Conservation (phyloP, 805 yeast genomes). For the Schizosaccharomyces osmophilus region DNA sequence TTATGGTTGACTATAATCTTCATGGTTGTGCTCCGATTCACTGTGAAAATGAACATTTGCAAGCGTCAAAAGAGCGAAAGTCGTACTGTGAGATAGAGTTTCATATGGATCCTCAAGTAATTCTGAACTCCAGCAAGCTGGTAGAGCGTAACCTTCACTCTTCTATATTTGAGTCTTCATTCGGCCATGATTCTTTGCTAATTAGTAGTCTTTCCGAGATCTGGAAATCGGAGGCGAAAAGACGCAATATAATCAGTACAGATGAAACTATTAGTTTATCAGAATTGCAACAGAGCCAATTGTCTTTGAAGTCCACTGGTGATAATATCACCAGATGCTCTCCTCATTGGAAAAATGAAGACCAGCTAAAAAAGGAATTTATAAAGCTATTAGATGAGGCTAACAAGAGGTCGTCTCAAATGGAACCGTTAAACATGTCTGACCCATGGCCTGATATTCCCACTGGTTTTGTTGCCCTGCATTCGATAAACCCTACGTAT, state of each 20-base stretch:
- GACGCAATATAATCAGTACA: not conserved
- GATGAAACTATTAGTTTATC: not conserved
- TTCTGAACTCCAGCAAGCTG: not conserved
- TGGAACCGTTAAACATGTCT: not conserved
- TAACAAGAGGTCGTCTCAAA: not conserved
- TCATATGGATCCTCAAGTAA: too few relatives aligned
- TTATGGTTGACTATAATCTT: slow-evolving; percentile 57
- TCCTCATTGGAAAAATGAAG: not conserved
- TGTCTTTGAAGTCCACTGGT: not conserved
- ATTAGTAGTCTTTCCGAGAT: not conserved
- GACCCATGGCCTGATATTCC: not conserved
- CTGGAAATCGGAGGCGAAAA: not conserved
- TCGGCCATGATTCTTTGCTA: not conserved
- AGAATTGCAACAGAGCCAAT: not conserved
- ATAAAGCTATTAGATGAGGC: not conserved
- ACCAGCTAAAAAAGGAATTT: not conserved
- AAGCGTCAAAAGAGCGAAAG: slow-evolving; percentile 10
- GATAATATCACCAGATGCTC: not conserved
- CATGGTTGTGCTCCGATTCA: slow-evolving; percentile 65
- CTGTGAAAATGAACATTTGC: slow-evolving; percentile 11
- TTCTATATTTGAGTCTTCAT: not conserved
- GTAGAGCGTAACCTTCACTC: not conserved
- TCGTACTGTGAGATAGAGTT: not conserved
- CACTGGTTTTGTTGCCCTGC: not conserved
- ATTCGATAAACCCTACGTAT: not conserved